Conservation (phyloP, 768 basidiomycete species). For the Hypholoma fasciculare region DNA sequence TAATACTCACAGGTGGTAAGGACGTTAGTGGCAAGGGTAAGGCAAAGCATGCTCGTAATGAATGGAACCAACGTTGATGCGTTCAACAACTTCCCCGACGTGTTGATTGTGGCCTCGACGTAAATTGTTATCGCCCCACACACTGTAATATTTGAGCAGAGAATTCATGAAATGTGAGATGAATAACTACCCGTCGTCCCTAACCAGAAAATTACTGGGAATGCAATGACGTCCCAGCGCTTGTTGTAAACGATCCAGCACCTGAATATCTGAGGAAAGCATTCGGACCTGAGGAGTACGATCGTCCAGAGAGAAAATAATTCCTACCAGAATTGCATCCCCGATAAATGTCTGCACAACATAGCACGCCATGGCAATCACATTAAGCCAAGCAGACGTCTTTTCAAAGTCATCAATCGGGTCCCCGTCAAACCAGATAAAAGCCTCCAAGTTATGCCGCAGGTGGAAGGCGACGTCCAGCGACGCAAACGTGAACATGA, state of each 20-base stretch:
- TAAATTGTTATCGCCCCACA: conserved; percentile 34
- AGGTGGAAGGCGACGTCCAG: conserved; percentile 42
- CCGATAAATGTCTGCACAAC: conserved; percentile 43
- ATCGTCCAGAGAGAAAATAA: background rate
- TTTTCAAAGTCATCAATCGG: conserved; percentile 33
- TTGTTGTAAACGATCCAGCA: conserved; percentile 37
- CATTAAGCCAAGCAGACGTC: conserved; percentile 39
- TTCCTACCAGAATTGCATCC: conserved; percentile 40
- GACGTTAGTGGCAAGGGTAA: conserved; percentile 36
- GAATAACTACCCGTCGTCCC: conserved; percentile 29
- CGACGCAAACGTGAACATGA: conserved; percentile 40
- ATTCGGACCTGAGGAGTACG: background rate
- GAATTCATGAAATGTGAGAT: background rate
- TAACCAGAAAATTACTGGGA: conserved; percentile 34
- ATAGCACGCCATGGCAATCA: conserved; percentile 41
- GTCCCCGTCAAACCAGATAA: conserved; percentile 33
- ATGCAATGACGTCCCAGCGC: conserved; percentile 28
- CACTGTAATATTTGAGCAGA: conserved; percentile 13
- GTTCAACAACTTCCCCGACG: conserved; percentile 26
- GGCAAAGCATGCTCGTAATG: conserved; percentile 34
- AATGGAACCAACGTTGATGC: conserved; percentile 31
- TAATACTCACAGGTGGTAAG: conserved; percentile 34
- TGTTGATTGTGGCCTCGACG: conserved; percentile 28
- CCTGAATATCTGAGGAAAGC: conserved; percentile 30
- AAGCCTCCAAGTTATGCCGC: conserved; percentile 41